Conservation (phyloP, 768 basidiomycete genomes). For the Trametopsis cervina region DNA sequence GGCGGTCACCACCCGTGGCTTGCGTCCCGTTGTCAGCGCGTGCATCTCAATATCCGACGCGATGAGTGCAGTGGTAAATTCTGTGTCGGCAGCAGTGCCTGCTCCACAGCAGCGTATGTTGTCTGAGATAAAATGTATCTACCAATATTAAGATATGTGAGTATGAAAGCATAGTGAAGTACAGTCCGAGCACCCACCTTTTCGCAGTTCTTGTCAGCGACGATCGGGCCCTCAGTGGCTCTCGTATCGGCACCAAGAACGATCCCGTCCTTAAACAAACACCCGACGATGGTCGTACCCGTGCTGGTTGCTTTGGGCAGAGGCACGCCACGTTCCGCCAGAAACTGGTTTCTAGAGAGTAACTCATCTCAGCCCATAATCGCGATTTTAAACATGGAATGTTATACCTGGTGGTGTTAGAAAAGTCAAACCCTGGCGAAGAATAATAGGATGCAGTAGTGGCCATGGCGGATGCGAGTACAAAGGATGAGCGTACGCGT, state of each 20-base stretch:
- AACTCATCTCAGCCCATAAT: neutral
- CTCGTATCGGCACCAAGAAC: constrained; percentile 95
- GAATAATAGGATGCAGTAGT: constrained; percentile 41
- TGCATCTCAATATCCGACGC: constrained; percentile 96
- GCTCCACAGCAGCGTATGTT: constrained; percentile 97
- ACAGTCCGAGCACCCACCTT: constrained; percentile 52
- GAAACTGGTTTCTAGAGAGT: constrained; percentile 57
- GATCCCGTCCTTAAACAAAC: constrained; percentile 87
- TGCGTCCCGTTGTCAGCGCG: constrained; percentile 81
- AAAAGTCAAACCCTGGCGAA: constrained; percentile 68
- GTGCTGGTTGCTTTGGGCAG: constrained; percentile 85
- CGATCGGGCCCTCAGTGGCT: constrained; percentile 90
- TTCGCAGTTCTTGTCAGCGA: constrained; percentile 99
- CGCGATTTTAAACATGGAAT: neutral
- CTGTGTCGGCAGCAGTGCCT: constrained; percentile 98
- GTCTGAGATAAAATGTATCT: constrained; percentile 98
- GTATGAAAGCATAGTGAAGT: constrained; percentile 1
- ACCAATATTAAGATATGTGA: neutral
- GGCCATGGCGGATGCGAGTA: constrained; percentile 30
- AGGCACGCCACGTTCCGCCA: constrained; percentile 62
- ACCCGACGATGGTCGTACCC: constrained; percentile 97
- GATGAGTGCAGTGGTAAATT: constrained; percentile 91
- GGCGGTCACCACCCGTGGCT: constrained; percentile 91
- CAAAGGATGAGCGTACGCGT: constrained; percentile 1
- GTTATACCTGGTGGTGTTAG: constrained; percentile 61